phyloP scores from a whole-genome alignment of 352 stramenopile species.

The Thalassiosira exigua region DNA sequence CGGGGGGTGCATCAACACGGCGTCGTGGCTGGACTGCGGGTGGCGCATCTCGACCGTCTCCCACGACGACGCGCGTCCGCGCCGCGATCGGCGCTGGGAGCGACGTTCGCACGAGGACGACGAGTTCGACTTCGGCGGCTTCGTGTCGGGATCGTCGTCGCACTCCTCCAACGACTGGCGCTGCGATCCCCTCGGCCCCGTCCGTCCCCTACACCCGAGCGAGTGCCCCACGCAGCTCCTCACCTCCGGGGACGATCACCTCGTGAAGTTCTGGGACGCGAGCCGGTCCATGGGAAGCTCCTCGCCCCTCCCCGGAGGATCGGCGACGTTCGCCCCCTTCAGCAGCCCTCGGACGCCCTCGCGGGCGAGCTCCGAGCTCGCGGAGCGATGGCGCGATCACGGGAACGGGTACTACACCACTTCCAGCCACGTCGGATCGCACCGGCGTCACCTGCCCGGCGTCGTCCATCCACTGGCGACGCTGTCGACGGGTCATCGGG shows the following conservation, averaged over 20 bases:
- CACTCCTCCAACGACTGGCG: conserved; percentile 34
- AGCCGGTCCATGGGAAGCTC: conserved; percentile 67
- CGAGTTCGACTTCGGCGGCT: background rate
- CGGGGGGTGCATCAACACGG: conserved; percentile 82
- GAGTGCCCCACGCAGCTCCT: conserved; percentile 77
- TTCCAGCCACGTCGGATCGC: background rate
- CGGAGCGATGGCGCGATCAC: conserved; percentile 35
- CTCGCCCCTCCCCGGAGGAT: conserved; percentile 60
- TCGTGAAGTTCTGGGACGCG: conserved; percentile 83
- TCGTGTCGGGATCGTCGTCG: conserved; percentile 24
- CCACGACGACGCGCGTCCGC: conserved; percentile 9
- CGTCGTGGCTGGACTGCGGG: conserved; percentile 69
- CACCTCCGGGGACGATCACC: conserved; percentile 76
- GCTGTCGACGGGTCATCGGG: conserved; percentile 68
- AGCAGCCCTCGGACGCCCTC: conserved; percentile 11
- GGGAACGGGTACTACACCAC: conserved; percentile 6
- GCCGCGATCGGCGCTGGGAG: no score
- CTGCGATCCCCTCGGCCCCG: background rate
- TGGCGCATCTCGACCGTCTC: conserved; percentile 67
- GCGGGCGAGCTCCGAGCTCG: conserved; percentile 29
- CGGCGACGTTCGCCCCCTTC: conserved; percentile 69
- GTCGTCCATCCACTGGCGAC: conserved; percentile 68
- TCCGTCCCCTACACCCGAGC: conserved; percentile 16
- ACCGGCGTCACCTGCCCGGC: conserved; percentile 44
- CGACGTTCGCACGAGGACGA: no score